These are phyloP conservation scores for Pyrrhoderma noxium DNA, from an alignment of 1,284 basidiomycete species.

Conservation along the genomic window DNA sequence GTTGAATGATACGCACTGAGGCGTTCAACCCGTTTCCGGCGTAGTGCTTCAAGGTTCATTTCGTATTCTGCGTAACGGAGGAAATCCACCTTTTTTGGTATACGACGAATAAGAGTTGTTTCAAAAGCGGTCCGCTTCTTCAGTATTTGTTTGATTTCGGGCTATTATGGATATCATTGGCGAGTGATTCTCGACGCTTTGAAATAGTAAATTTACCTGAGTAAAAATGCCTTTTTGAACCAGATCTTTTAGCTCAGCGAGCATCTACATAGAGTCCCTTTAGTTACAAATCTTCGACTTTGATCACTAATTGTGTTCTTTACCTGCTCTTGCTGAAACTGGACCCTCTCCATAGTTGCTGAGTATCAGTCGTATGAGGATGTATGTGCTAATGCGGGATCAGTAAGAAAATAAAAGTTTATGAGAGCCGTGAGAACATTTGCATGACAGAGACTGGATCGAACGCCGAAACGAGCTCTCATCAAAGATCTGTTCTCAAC, in stretches of 20 bases:
- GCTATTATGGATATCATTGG: conserved; percentile 31
- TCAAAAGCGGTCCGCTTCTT: conserved; percentile 83
- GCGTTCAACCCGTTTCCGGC: conserved; percentile 66
- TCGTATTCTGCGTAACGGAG: conserved; percentile 91
- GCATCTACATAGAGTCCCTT: conserved; percentile 49
- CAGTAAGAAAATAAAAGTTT: neutral
- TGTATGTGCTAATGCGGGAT: neutral
- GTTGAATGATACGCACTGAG: conserved; percentile 48
- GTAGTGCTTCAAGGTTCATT: conserved; percentile 77
- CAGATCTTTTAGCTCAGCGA: conserved; percentile 93
- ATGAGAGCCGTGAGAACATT: neutral
- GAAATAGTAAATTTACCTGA: conserved; percentile 42
- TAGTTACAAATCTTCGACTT: neutral
- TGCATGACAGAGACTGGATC: no score
- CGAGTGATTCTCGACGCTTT: neutral
- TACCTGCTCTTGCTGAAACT: conserved; percentile 89
- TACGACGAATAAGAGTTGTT: conserved; percentile 73
- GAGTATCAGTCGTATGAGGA: neutral
- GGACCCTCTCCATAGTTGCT: conserved; percentile 87
- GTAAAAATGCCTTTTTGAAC: conserved; percentile 85
- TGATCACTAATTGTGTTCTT: conserved; percentile 13
- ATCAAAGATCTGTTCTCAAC: no score
- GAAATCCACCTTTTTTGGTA: conserved; percentile 84
- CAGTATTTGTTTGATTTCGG: conserved; percentile 81
- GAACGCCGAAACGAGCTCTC: no score